Percentiles rank a stretch among this genome's conserved stretches.
phyloP scores from a whole-genome alignment of 192 early-diverging fungal species.

The Entomortierella beljakovae region DNA sequence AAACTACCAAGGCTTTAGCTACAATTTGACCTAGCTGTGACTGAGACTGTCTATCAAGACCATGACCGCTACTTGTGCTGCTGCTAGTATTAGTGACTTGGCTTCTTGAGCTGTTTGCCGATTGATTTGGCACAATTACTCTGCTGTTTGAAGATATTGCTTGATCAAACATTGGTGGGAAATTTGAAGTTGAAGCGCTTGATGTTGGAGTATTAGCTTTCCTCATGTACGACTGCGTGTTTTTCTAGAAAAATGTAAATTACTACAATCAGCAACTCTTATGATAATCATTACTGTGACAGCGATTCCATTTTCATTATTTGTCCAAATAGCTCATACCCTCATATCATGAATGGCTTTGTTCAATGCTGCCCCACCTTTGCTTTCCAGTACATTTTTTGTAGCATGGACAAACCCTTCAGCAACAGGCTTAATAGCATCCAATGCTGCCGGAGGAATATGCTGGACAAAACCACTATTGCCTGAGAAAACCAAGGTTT shows the following conservation, averaged over 20 bases:
- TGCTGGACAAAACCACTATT: constrained; percentile 61
- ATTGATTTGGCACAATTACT: constrained; percentile 15
- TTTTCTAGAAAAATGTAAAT: constrained; percentile 34
- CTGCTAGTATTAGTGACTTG: neutral
- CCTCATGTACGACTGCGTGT: constrained; percentile 44
- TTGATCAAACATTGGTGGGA: constrained; percentile 47
- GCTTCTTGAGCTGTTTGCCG: constrained; percentile 9
- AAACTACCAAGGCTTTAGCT: constrained; percentile 47
- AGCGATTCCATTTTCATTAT: constrained; percentile 46
- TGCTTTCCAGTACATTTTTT: constrained; percentile 66
- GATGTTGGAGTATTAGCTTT: constrained; percentile 19
- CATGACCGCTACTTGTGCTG: neutral
- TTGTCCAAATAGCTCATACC: neutral
- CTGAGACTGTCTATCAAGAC: constrained; percentile 46
- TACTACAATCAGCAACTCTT: neutral
- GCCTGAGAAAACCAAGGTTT: constrained; percentile 13
- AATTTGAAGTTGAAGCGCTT: constrained; percentile 10
- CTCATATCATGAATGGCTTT: constrained; percentile 62
- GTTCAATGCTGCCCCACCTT: constrained; percentile 62
- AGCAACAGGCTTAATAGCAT: constrained; percentile 61
- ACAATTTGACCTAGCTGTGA: constrained; percentile 54
- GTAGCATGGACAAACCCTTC: constrained; percentile 63
- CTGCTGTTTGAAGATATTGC: constrained; percentile 20
- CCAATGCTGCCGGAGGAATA: constrained; percentile 60
- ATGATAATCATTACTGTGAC: neutral